Percentiles rank a stretch among this genome's conserved stretches.
These are phyloP conservation scores for Calonectria multiphialidica DNA, from an alignment of 2,329 filamentous ascomycete species.

Conservation along the genomic window DNA sequence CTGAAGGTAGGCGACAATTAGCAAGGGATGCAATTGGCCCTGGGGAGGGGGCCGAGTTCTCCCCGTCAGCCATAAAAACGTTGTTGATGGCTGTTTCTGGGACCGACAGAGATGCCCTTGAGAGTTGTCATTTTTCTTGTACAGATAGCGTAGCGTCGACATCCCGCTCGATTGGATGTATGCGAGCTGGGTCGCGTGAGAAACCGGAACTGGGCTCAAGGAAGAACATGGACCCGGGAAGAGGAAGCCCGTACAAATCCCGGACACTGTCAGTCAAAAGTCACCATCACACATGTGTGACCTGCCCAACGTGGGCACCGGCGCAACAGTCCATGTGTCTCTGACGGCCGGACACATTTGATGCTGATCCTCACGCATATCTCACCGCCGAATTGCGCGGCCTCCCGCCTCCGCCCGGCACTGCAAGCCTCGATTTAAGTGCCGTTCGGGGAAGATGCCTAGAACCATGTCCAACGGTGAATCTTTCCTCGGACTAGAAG, in stretches of 20 bases:
- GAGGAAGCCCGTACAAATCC: neutral
- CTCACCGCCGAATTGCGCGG: constrained; percentile 18
- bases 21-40: constrained; percentile 17
- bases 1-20: constrained; percentile 12
- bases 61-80: constrained; percentile 5
- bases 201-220: neutral
- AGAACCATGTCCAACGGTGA: neutral
- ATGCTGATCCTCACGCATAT: constrained; percentile 1
- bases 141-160: constrained; percentile 4
- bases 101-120: neutral
- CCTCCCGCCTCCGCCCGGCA: neutral
- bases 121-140: neutral
- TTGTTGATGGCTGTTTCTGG: neutral
- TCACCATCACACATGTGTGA: neutral
- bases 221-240: neutral
- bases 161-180: neutral
- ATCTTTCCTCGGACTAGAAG: neutral
- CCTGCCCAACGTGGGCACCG: constrained; percentile 21
- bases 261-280: neutral
- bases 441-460: neutral
- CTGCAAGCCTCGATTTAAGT: neutral
- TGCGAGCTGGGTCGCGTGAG: constrained; percentile 8
- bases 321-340: neutral
- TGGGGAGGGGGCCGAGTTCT: neutral
- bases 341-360: neutral